These are phyloP conservation scores for Fraxinus quadrangulata DNA, from an alignment of 257 asterid species.

Conservation along the genomic window DNA sequence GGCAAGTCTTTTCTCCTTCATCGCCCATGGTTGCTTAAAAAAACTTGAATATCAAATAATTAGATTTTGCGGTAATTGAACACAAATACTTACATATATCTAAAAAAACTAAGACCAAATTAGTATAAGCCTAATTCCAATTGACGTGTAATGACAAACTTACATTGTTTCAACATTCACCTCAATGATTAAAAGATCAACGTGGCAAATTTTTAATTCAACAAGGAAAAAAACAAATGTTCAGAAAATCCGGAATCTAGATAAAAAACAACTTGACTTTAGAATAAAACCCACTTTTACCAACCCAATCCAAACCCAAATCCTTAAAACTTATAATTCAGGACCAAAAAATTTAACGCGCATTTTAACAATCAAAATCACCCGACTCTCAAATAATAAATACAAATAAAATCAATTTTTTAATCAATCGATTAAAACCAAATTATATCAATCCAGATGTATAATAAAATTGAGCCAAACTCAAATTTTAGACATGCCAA, in stretches of 20 bases:
- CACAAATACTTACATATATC: background rate
- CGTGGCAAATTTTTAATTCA: constrained; percentile 5
- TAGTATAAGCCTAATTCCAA: background rate
- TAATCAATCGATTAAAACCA: background rate
- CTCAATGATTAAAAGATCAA: constrained; percentile 17
- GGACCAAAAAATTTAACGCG: constrained; percentile 4
- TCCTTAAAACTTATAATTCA: constrained; percentile 32
- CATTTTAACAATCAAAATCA: constrained; percentile 21
- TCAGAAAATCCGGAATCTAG: constrained; percentile 8
- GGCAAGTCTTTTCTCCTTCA: constrained; percentile 91
- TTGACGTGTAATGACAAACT: constrained; percentile 3
- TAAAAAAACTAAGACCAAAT: background rate
- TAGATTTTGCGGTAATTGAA: background rate
- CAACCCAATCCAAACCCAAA: constrained; percentile 46
- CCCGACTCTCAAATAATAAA: constrained; percentile 11
- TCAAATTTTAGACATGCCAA: constrained; percentile 23
- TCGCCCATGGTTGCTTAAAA: constrained; percentile 69
- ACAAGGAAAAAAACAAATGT: background rate
- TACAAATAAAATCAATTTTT: constrained; percentile 16
- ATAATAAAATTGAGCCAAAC: constrained; percentile 19
- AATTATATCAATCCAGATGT: background rate
- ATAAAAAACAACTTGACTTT: constrained; percentile 3
- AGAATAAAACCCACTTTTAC: constrained; percentile 23
- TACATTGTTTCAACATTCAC: constrained; percentile 14
- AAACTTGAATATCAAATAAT: constrained; percentile 14